Evolutionary conservation across 106 monocot genomes (phyloP).

Genomic region (Alisma plantagoaquatica): DNA sequence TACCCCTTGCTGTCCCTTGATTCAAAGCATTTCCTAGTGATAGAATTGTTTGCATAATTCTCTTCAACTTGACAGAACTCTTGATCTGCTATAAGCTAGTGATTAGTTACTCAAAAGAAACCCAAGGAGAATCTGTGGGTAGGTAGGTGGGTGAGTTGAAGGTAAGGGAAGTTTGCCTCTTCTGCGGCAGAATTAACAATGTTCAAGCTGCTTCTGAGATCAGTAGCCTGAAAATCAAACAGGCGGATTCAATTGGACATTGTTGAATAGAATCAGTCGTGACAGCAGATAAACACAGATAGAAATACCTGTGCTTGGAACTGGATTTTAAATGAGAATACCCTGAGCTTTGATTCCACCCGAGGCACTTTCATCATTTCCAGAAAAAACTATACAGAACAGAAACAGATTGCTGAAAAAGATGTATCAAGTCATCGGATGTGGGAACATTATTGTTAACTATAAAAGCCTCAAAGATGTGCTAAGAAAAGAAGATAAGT

Average conservation of each 20-base stretch:
- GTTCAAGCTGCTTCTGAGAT: slow-evolving; percentile 54
- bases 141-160: too few species aligned
- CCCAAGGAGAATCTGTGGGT: too few species aligned
- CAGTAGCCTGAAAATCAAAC: slow-evolving; percentile 44
- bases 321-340: slow-evolving; percentile 92
- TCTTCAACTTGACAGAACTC: slow-evolving; percentile 80
- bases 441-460: too few species aligned
- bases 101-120: too few species aligned
- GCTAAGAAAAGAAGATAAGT: too few species aligned
- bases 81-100: slow-evolving; percentile 79
- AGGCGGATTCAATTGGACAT: too few species aligned
- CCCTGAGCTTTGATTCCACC: slow-evolving; percentile 87
- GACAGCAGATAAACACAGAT: too few species aligned
- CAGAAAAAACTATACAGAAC: slow-evolving; percentile 90
- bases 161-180: slow-evolving; percentile 41
- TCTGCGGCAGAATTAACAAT: slow-evolving; percentile 64
- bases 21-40: slow-evolving; percentile 95
- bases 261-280: too few species aligned
- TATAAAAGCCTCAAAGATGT: too few species aligned
- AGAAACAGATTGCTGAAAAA: too few species aligned
- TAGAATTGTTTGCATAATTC: slow-evolving; percentile 96
- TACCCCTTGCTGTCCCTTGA: slow-evolving; percentile 94
- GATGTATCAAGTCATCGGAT: too few species aligned
- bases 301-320: slow-evolving; percentile 82
- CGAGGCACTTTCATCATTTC: slow-evolving; percentile 95